Percentiles rank a stretch among this genome's conserved stretches.
Conservation (phyloP, 1,139 yeast genomes). For the Taiozyma sp. region DNA sequence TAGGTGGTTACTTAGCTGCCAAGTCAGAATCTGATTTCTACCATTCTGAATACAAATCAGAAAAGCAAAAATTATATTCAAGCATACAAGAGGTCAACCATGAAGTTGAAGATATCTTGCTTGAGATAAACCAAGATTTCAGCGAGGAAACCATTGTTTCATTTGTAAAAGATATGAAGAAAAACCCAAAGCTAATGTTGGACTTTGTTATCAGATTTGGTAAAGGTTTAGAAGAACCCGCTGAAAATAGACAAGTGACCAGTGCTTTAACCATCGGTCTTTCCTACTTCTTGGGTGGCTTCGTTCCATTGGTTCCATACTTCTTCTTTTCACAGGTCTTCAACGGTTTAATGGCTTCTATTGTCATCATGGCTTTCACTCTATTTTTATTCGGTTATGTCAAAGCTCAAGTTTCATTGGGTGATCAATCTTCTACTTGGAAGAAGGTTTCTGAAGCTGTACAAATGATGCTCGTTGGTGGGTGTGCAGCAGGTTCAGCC, state of each 20-base stretch:
- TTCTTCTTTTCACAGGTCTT: slow-evolving; percentile 72
- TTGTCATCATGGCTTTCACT: slow-evolving; percentile 78
- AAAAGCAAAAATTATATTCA: slow-evolving; percentile 63
- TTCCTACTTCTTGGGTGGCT: slow-evolving; percentile 74
- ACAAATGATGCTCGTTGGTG: slow-evolving; percentile 92
- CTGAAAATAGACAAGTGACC: slow-evolving; percentile 72
- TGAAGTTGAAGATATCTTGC: slow-evolving; percentile 69
- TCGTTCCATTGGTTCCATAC: slow-evolving; percentile 72
- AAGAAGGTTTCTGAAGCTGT: slow-evolving; percentile 74
- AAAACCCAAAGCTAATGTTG: slow-evolving; percentile 62
- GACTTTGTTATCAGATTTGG: slow-evolving; percentile 76
- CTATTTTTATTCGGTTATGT: slow-evolving; percentile 82
- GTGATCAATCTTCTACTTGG: slow-evolving; percentile 59
- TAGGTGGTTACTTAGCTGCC: slow-evolving; percentile 80
- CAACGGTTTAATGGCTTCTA: slow-evolving; percentile 72
- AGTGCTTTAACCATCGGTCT: slow-evolving; percentile 75
- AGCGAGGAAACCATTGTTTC: slow-evolving; percentile 60
- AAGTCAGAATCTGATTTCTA: slow-evolving; percentile 75
- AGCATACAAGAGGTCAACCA: slow-evolving; percentile 57
- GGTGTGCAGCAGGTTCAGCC: slow-evolving; percentile 95
- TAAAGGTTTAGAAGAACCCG: slow-evolving; percentile 78
- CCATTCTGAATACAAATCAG: slow-evolving; percentile 63
- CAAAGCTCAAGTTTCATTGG: slow-evolving; percentile 82
- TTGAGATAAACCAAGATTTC: slow-evolving; percentile 53
- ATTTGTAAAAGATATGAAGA: slow-evolving; percentile 65